These are phyloP conservation scores for Arabidopsis suecica DNA, from an alignment of 345 rosid genomes.

Conservation along the genomic window DNA sequence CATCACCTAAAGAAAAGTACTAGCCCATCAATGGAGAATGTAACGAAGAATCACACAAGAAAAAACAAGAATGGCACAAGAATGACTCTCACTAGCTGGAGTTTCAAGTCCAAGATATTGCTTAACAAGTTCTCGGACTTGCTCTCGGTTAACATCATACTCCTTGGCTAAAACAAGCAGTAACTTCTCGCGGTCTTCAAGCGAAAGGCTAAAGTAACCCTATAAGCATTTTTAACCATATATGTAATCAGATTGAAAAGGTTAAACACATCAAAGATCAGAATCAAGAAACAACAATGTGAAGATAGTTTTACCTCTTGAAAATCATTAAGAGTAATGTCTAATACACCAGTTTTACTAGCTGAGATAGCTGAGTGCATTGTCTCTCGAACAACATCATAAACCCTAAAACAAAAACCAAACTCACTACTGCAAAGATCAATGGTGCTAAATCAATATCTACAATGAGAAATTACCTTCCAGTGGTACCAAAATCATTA, in stretches of 20 bases:
- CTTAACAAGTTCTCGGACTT: constrained; percentile 74
- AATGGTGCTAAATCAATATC: not conserved
- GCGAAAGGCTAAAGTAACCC: constrained; percentile 77
- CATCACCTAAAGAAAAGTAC: constrained; percentile 49
- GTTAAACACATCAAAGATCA: not conserved
- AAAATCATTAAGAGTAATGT: constrained; percentile 73
- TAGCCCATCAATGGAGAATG: not conserved
- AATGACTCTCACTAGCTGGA: constrained; percentile 38
- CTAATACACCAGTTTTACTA: constrained; percentile 73
- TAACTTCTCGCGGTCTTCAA: constrained; percentile 61
- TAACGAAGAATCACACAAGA: constrained; percentile 19
- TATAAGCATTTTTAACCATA: constrained; percentile 42
- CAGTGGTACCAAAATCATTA: constrained; percentile 27
- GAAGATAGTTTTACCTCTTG: constrained; percentile 57
- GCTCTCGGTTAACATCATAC: constrained; percentile 73
- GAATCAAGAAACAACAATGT: constrained; percentile 27
- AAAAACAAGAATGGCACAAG: not conserved
- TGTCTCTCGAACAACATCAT: constrained; percentile 69
- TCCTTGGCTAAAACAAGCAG: constrained; percentile 74
- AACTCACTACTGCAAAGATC: constrained; percentile 13
- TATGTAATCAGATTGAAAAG: not conserved
- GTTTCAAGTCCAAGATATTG: constrained; percentile 82
- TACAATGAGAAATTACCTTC: constrained; percentile 35
- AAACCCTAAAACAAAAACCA: constrained; percentile 47
- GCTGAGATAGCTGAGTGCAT: constrained; percentile 81